Conservation (phyloP, 2,329 filamentous ascomycete species). For the Epichloe sibirici region DNA sequence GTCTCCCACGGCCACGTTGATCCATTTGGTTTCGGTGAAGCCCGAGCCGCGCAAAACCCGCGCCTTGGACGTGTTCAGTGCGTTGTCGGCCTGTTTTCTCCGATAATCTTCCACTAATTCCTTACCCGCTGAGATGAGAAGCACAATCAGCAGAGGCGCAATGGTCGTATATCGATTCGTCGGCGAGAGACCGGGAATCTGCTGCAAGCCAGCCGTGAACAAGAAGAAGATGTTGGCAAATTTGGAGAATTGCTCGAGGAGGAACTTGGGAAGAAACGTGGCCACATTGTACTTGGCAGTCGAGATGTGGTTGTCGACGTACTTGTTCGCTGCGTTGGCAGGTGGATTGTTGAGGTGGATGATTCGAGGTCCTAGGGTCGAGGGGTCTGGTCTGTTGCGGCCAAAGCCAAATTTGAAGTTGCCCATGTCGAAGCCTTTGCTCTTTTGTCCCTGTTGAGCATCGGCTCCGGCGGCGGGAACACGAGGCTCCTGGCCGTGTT, state of each 20-base stretch:
- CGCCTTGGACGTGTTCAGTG: slow-evolving; percentile 79
- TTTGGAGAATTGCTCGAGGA: slow-evolving; percentile 97
- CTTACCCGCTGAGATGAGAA: slow-evolving; percentile 90
- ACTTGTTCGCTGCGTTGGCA: slow-evolving; percentile 80
- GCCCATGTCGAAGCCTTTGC: slow-evolving; percentile 52
- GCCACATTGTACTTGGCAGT: slow-evolving; percentile 94
- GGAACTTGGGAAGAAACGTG: slow-evolving; percentile 91
- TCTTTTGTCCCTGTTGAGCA: slow-evolving; percentile 27
- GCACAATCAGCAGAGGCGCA: slow-evolving; percentile 77
- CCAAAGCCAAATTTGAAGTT: slow-evolving; percentile 93
- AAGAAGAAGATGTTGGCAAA: slow-evolving; percentile 99
- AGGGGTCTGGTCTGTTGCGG: slow-evolving; percentile 71
- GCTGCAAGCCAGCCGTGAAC: slow-evolving; percentile 87
- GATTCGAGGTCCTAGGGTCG: slow-evolving; percentile 79
- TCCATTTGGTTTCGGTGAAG: slow-evolving; percentile 85
- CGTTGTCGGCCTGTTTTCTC: slow-evolving; percentile 72
- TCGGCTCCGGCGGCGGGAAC: slow-evolving; percentile 31
- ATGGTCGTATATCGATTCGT: slow-evolving; percentile 96
- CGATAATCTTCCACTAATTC: slow-evolving; percentile 91
- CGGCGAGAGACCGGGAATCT: slow-evolving; percentile 88
- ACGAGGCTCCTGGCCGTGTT: slow-evolving; percentile 40
- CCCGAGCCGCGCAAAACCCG: slow-evolving; percentile 69
- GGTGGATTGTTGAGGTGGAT: slow-evolving; percentile 96
- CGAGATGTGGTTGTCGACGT: slow-evolving; percentile 91
- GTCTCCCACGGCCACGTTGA: slow-evolving; percentile 86